phyloP scores from a whole-genome alignment of 345 rosid genomes.

The Lagerstroemia speciosa region DNA sequence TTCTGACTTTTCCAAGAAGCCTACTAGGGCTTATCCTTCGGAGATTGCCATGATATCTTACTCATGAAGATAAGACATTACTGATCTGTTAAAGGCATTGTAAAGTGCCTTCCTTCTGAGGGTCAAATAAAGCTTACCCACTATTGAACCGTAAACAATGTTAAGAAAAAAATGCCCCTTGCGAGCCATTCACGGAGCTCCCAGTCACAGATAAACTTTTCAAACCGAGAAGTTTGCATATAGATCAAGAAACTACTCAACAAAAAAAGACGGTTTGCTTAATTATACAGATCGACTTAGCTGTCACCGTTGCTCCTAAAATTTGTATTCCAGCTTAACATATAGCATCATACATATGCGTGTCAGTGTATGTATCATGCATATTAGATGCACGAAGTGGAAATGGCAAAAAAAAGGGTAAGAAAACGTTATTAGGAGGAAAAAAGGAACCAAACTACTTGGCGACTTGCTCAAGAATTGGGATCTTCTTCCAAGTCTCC shows the following conservation, averaged over 20 bases:
- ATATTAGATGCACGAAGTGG: conserved; percentile 4
- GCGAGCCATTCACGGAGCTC: too few relatives aligned
- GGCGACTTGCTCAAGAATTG: conserved; percentile 69
- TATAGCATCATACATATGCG: conserved; percentile 16
- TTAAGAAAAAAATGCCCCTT: too few relatives aligned
- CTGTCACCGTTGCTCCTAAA: background rate
- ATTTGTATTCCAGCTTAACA: background rate
- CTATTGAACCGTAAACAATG: too few relatives aligned
- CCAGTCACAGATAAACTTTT: too few relatives aligned
- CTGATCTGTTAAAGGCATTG: too few relatives aligned
- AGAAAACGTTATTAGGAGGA: background rate
- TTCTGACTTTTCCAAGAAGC: too few relatives aligned
- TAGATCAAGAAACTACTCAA: background rate
- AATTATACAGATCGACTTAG: background rate
- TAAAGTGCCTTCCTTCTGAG: too few relatives aligned
- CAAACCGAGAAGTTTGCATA: too few relatives aligned
- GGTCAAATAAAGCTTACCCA: too few relatives aligned
- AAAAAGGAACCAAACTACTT: conserved; percentile 22
- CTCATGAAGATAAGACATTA: too few relatives aligned
- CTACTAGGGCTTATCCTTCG: too few relatives aligned
- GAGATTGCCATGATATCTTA: too few relatives aligned
- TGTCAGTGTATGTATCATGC: conserved; percentile 26
- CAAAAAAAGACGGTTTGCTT: background rate
- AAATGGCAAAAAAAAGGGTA: background rate
- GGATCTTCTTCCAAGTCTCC: conserved; percentile 60